phyloP scores from a whole-genome alignment of 2,329 filamentous ascomycete genomes.

The Sporothrix euskadiensis region DNA sequence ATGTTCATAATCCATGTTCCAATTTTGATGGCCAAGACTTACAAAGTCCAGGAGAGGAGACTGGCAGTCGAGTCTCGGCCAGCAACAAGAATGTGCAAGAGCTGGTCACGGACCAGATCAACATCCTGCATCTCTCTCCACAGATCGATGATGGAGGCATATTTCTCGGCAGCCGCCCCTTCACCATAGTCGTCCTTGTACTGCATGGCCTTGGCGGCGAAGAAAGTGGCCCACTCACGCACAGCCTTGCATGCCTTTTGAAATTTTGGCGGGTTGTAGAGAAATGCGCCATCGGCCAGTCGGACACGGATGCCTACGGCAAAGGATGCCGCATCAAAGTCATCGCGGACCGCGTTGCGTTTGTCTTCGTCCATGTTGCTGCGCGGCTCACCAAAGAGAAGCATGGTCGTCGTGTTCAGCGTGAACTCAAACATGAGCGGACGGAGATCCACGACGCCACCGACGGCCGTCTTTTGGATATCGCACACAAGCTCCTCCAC shows the following conservation, averaged over 20 bases:
- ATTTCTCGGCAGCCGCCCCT: background rate
- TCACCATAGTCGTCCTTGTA: background rate
- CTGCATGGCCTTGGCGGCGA: background rate
- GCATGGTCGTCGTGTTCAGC: background rate
- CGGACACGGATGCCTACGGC: background rate
- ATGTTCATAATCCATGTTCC: background rate
- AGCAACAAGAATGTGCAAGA: background rate
- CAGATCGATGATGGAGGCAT: background rate
- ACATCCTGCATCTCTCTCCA: background rate
- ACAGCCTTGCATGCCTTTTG: background rate
- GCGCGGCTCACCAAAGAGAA: background rate
- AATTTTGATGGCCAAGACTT: background rate
- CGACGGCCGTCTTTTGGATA: background rate
- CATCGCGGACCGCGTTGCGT: background rate
- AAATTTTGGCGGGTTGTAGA: background rate
- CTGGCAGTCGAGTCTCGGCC: background rate
- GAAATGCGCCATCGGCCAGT: background rate
- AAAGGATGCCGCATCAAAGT: background rate
- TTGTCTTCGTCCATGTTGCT: background rate
- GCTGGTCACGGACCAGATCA: background rate
- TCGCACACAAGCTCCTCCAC: background rate
- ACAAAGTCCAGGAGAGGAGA: background rate
- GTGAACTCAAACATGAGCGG: constrained; percentile 3
- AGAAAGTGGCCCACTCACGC: background rate
- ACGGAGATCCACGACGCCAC: background rate